Base-by-base conservation (phyloP, 441 rosid genomes). In the Flueggea neowawraea region DNA sequence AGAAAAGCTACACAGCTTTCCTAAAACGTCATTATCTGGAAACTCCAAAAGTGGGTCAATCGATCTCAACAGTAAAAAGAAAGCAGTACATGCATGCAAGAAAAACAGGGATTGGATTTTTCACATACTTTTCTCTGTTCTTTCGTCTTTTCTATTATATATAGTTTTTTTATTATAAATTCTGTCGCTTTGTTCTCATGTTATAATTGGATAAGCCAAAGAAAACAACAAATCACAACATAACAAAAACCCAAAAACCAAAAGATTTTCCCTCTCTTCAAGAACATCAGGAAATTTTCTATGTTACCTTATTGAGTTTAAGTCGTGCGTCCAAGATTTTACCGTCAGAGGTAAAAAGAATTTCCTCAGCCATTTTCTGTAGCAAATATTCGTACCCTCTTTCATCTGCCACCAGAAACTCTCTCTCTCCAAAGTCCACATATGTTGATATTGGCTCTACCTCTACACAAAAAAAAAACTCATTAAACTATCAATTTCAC, bases 371-470 rank as follows among this genome's bases (percentile, higher is more conserved):
- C 87, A 95, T 86, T 68, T 86, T 88, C 74, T 86, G 65, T 0
- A 95, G 85, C 69, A 95, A 78, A 75, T 75, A 70, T 60, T 82
- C 98, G 17, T 86, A 91, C 31, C 99, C 99, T 78, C 98, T 89
- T 73, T 89, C 90, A 70, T 95, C 99, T 41, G 97, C 97, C 62
- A 95, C 99, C 59, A 95, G 71, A 75, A 83, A 86, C 48, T 95
- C 99, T 39, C 89, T 77, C 50, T 95, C 98, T 36, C 99, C 99
- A 36, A 84, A 91, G 68, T 95, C 99, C 6, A 85, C 79, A 62
- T 81, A 95, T 6, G 99, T 95, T 16, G 99, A 88, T 82, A 95
- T 88, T 56, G 99, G 97, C 89, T 91, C 96, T 31, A 86, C 99
- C 70, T 91, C 98, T 95, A 82, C 62, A 58, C 31, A n/a, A n/a